These are phyloP conservation scores for Musa itinerans DNA, from an alignment of 176 grass and related monocot genomes.

Conservation along the genomic window DNA sequence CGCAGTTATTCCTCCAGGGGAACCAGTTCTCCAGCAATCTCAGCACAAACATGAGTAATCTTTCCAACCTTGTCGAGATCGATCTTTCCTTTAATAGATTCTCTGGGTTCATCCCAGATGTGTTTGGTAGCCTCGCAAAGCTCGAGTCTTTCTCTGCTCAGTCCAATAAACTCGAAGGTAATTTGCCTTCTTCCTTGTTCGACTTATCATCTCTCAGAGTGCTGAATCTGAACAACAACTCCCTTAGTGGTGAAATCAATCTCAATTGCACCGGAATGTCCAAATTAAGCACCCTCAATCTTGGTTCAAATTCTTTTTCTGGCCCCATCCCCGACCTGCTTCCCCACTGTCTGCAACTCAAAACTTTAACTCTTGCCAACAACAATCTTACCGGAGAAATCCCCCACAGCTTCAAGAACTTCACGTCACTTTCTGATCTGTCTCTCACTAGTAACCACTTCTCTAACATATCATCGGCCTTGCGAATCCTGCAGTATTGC, in stretches of 20 bases:
- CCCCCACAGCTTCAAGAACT: neutral
- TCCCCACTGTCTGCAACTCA: neutral
- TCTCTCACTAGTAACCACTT: neutral
- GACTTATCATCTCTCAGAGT: conserved; percentile 36
- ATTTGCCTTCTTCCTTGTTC: conserved; percentile 55
- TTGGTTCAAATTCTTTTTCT: neutral
- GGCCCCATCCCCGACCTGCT: neutral
- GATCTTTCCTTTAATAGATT: conserved; percentile 72
- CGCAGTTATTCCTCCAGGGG: conserved; percentile 39
- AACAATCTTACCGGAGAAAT: neutral
- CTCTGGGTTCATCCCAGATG: conserved; percentile 49
- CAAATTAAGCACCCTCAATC: neutral
- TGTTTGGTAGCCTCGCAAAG: conserved; percentile 47
- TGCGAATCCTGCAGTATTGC: neutral
- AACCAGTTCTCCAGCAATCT: conserved; percentile 51
- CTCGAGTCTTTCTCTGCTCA: conserved; percentile 44
- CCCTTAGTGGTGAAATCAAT: conserved; percentile 37
- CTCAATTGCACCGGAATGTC: conserved; percentile 25
- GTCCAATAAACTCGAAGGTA: conserved; percentile 42
- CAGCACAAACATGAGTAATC: conserved; percentile 37
- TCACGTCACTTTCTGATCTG: neutral
- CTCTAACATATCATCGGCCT: neutral
- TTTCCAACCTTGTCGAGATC: conserved; percentile 46
- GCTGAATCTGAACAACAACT: conserved; percentile 71
- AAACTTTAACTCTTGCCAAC: neutral